A percentile compares a stretch with the other conserved stretches of the same genome.
phyloP scores from a whole-genome alignment of 73 alveolate species.

The Uronychia binucleata region DNA sequence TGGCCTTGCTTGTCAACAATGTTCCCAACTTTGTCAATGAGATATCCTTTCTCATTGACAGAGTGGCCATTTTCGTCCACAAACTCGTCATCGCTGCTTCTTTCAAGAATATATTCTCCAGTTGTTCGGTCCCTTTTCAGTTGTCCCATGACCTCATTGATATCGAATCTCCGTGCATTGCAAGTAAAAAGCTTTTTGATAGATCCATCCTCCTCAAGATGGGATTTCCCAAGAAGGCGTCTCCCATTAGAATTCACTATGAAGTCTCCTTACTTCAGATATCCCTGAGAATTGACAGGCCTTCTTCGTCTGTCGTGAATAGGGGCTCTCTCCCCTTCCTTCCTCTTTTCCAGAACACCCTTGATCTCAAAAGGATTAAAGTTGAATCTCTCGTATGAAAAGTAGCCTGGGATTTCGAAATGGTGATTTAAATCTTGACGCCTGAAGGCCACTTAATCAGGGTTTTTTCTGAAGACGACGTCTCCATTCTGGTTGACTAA shows the following conservation, averaged over 20 bases:
- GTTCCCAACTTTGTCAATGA: conserved; percentile 16
- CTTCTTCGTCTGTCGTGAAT: conserved; percentile 26
- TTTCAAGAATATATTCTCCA: conserved; percentile 14
- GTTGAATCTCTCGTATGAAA: conserved; percentile 35
- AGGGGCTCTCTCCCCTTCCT: conserved; percentile 37
- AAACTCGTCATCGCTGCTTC: background rate
- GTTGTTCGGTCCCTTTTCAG: conserved; percentile 21
- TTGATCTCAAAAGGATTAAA: conserved; percentile 43
- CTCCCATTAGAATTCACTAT: conserved; percentile 32
- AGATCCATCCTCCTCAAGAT: conserved; percentile 35
- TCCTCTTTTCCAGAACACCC: conserved; percentile 29
- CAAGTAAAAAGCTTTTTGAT: conserved; percentile 26
- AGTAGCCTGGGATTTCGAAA: conserved; percentile 37
- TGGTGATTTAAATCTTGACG: conserved; percentile 12
- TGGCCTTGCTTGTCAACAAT: conserved; percentile 19
- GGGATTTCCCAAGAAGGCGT: conserved; percentile 32
- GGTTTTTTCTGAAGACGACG: conserved; percentile 7
- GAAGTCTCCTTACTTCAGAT: conserved; percentile 38
- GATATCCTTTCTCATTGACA: conserved; percentile 41
- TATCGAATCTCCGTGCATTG: conserved; percentile 30
- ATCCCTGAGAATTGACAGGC: conserved; percentile 41
- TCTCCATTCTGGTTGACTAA: conserved; percentile 45
- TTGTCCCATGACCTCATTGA: conserved; percentile 19
- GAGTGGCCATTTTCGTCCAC: conserved; percentile 14
- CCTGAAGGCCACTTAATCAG: conserved; percentile 5